Evolutionary conservation across 805 yeast species (phyloP).

Genomic region (Kuraishia piskuri): DNA sequence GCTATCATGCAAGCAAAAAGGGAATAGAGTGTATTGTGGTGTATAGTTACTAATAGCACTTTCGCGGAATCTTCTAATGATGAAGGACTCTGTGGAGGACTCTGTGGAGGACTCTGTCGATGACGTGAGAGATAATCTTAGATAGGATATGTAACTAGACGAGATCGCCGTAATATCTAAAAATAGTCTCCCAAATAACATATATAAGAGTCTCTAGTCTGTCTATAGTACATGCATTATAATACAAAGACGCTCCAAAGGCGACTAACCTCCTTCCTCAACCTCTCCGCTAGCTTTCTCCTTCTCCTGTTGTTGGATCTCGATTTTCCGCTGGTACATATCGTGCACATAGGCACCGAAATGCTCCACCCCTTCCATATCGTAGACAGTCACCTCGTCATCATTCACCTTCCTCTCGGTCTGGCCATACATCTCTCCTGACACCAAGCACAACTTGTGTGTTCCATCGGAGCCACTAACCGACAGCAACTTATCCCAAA

Average conservation of each 20-base stretch:
- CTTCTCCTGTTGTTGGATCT: neutral
- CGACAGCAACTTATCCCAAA: neutral
- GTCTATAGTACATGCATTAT: no score
- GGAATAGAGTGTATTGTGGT: no score
- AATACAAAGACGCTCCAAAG: neutral
- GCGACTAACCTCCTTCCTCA: neutral
- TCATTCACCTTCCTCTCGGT: slow-evolving; percentile 4
- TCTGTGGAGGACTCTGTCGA: no score
- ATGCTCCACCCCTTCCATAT: slow-evolving; percentile 15
- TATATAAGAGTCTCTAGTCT: no score
- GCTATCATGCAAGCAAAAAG: no score
- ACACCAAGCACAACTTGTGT: slow-evolving; percentile 9
- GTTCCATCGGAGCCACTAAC: neutral
- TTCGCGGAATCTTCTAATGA: no score
- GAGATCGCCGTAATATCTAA: no score
- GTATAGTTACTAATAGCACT: no score
- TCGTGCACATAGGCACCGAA: slow-evolving; percentile 15
- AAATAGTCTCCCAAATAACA: no score
- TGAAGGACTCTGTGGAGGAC: no score
- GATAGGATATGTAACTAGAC: no score
- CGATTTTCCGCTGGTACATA: slow-evolving; percentile 7
- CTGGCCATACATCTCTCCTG: slow-evolving; percentile 9
- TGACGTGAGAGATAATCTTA: no score
- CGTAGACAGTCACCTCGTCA: slow-evolving; percentile 5
- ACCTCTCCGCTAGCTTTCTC: neutral